Evolutionary conservation across 2,329 filamentous ascomycete species (phyloP).

Genomic region (Nigrospora osmanthi): DNA sequence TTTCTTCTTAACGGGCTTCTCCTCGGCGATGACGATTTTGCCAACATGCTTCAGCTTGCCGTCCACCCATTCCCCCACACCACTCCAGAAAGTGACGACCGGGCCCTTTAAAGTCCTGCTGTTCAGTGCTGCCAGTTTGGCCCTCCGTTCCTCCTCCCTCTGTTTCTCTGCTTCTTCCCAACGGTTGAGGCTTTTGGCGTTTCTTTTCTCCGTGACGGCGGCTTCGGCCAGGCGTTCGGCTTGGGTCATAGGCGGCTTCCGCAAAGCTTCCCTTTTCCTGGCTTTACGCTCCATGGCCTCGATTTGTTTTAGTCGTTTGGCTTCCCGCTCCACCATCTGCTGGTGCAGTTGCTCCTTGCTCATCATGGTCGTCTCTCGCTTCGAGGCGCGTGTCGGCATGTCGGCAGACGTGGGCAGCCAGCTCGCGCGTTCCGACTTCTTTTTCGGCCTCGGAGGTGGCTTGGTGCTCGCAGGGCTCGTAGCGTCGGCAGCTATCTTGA

Average conservation of each 20-base stretch:
- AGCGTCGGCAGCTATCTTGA: conserved; percentile 50
- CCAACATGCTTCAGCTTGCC: conserved; percentile 67
- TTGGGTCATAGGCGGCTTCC: conserved; percentile 79
- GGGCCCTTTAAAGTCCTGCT: conserved; percentile 81
- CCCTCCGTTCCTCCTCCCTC: conserved; percentile 74
- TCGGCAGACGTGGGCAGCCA: conserved; percentile 50
- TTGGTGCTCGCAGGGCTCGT: conserved; percentile 23
- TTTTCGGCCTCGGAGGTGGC: conserved; percentile 44
- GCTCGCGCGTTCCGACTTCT: conserved; percentile 51
- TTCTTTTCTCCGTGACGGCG: conserved; percentile 73
- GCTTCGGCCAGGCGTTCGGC: conserved; percentile 78
- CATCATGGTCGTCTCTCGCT: conserved; percentile 47
- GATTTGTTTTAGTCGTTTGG: conserved; percentile 62
- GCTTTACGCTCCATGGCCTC: conserved; percentile 59
- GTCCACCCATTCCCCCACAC: conserved; percentile 74
- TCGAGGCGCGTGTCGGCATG: conserved; percentile 49
- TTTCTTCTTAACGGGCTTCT: conserved; percentile 47
- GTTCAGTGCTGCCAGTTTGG: conserved; percentile 79
- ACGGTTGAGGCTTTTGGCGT: conserved; percentile 81
- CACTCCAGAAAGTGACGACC: conserved; percentile 89
- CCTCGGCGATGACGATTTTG: conserved; percentile 53
- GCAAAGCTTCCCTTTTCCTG: conserved; percentile 63
- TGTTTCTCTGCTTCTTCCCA: conserved; percentile 93
- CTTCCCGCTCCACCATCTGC: conserved; percentile 67
- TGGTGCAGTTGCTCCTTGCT: conserved; percentile 58